Evolutionary conservation across 768 basidiomycete genomes (phyloP), one percentile per base, ranked within the genome.

Genomic region (Lactarius pseudohatsudake): DNA sequence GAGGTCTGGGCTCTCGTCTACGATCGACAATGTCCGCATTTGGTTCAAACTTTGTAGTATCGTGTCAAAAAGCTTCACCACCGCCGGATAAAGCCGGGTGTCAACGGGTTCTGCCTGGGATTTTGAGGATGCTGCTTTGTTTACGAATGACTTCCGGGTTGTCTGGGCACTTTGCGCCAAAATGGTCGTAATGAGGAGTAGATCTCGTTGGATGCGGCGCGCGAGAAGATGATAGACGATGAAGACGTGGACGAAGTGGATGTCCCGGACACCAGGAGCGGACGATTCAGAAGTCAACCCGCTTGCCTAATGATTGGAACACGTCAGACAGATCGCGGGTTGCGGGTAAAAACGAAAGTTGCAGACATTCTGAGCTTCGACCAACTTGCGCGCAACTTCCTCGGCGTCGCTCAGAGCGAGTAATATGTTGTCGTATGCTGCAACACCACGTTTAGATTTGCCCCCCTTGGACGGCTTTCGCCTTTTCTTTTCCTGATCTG

Each of bases 391-490:
- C 3, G 92, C 86, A 1, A 94, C 86, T 5, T 88, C 88, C 74
- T 96, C 95, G 2, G 94, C 95, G 63, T 98, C 96, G 64, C 92
- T 93, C 67, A 97, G 75, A 1, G 93, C 89, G 28, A 86, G 82
- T 32, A 98, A 82, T 64, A 95, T 86, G 22, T 86, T 86, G 77
- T 97, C 95, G 72, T 92, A 98, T 0, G 91, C 89, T 20, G 90
- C 91, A 66, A 97, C 90, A 45, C 87, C 85, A 65, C 85, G 86
- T 75, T 91, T 91, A 5, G 89, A 86, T 63, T 79, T 76, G 28
- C 76, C 71, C 20, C 77, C 75, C 66, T 78, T 79, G 60, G 75
- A 76, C 61, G 71, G 72, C 69, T 75, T 80, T 34, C 74, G 74
- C 61, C 77, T 78, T 73, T 77, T 80, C 67, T 77, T 75, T 20